Evolutionary conservation across 306 rosid species (phyloP).

Genomic region (Begonia masoniana): DNA sequence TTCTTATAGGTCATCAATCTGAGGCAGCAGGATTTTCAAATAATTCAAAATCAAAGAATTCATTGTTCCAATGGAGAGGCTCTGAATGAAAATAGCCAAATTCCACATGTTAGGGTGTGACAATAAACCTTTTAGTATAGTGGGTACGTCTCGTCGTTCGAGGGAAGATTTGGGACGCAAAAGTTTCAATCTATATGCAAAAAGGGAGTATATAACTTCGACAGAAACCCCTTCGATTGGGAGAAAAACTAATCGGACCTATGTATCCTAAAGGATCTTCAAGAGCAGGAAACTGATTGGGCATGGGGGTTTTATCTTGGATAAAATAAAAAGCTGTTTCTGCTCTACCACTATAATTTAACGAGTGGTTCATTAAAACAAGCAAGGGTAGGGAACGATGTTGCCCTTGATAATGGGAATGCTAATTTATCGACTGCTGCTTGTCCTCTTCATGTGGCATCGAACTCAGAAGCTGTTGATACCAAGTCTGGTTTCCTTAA

Average conservation of each 20-base stretch:
- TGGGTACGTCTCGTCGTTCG: slow-evolving; percentile 48
- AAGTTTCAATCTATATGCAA: slow-evolving; percentile 45
- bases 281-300: slow-evolving; percentile 51
- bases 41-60: slow-evolving; percentile 23
- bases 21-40: slow-evolving; percentile 31
- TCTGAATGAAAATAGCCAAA: slow-evolving; percentile 30
- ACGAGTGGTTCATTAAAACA: slow-evolving; percentile 58
- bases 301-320: slow-evolving; percentile 57
- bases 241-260: slow-evolving; percentile 57
- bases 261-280: slow-evolving; percentile 70
- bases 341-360: slow-evolving; percentile 43
- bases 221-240: slow-evolving; percentile 43
- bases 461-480: slow-evolving; percentile 26
- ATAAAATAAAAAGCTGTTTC: slow-evolving; percentile 56
- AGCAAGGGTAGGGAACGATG: slow-evolving; percentile 59
- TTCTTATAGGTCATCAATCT: slow-evolving; percentile 33
- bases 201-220: slow-evolving; percentile 72
- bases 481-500: slow-evolving; percentile 23
- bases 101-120: slow-evolving; percentile 22
- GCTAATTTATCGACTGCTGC: slow-evolving; percentile 27
- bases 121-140: slow-evolving; percentile 24
- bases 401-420: slow-evolving; percentile 36
- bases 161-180: slow-evolving; percentile 44
- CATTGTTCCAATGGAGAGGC: slow-evolving; percentile 23
- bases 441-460: slow-evolving; percentile 30